Evolutionary conservation across 1,139 yeast genomes (phyloP).

Genomic region (Zygosaccharomyces pseudobailii): DNA sequence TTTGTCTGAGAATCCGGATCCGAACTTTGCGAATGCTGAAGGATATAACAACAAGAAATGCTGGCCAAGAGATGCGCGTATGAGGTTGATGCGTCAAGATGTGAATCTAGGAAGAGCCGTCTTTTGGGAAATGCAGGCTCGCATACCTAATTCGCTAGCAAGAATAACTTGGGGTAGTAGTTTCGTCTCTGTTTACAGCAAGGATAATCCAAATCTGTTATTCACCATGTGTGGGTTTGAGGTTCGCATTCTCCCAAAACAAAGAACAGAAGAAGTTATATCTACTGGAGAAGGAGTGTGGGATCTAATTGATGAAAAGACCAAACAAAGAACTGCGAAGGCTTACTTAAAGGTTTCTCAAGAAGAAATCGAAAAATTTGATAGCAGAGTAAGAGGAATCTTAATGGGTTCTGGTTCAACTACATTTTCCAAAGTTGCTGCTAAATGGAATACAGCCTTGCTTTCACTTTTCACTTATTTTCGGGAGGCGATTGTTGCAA

Average conservation of each 20-base stretch:
- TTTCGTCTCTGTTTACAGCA: constrained; percentile 81
- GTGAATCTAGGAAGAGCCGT: constrained; percentile 90
- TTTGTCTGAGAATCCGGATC: constrained; percentile 83
- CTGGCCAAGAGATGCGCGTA: constrained; percentile 92
- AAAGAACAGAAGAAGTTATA: constrained; percentile 48
- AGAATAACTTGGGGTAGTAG: constrained; percentile 77
- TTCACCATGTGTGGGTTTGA: constrained; percentile 96
- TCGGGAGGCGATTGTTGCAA: constrained; percentile 87
- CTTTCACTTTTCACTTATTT: constrained; percentile 82
- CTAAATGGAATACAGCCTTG: constrained; percentile 94
- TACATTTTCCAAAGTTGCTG: constrained; percentile 89
- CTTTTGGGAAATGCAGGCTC: constrained; percentile 80
- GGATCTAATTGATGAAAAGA: constrained; percentile 68
- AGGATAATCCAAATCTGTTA: constrained; percentile 81
- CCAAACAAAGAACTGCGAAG: constrained; percentile 85
- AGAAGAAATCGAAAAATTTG: constrained; percentile 73
- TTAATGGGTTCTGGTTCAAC: constrained; percentile 95
- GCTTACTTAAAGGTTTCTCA: constrained; percentile 83
- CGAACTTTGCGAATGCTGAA: constrained; percentile 78
- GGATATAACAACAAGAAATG: constrained; percentile 87
- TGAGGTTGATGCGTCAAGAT: constrained; percentile 88
- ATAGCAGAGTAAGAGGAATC: constrained; percentile 81
- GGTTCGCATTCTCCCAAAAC: constrained; percentile 76
- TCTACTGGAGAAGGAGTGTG: constrained; percentile 77
- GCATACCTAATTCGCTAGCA: constrained; percentile 74